phyloP scores from a whole-genome alignment of 805 yeast species.

The Spathaspora boniae region DNA sequence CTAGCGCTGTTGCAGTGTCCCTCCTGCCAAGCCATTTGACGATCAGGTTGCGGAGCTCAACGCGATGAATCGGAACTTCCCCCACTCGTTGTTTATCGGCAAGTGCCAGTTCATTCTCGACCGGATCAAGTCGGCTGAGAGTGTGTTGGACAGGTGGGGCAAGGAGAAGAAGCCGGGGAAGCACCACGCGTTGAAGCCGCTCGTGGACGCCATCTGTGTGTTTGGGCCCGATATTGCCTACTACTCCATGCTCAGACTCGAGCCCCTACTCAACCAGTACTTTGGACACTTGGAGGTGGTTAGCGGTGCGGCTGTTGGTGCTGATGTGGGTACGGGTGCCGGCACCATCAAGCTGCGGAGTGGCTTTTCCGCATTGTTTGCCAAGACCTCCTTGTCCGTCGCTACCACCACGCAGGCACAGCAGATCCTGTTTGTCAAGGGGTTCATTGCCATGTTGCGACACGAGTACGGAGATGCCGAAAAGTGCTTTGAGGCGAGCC shows the following conservation, averaged over 20 bases:
- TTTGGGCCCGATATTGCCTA: constrained; percentile 6
- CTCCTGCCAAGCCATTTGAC: constrained; percentile 4
- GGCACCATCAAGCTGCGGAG: too few relatives aligned
- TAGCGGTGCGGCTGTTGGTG: too few relatives aligned
- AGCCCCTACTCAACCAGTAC: constrained; percentile 5
- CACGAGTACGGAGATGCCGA: constrained; percentile 4
- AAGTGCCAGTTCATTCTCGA: constrained; percentile 2
- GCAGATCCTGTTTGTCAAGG: constrained; percentile 1
- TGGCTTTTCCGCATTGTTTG: too few relatives aligned
- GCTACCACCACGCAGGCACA: background rate
- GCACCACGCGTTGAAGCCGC: constrained; percentile 1
- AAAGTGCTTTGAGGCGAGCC: background rate
- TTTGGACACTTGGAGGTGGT: background rate
- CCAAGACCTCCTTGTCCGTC: too few relatives aligned
- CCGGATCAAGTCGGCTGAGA: background rate
- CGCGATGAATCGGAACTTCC: background rate
- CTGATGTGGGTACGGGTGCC: too few relatives aligned
- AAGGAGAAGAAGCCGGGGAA: constrained; percentile 1
- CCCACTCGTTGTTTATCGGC: constrained; percentile 4
- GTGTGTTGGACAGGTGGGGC: constrained; percentile 1
- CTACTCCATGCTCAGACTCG: background rate
- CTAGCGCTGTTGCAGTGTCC: too few relatives aligned
- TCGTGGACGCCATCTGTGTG: constrained; percentile 4
- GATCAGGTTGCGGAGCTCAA: constrained; percentile 4
- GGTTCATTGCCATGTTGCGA: constrained; percentile 3